These are phyloP conservation scores for Aspergillus sergii DNA, from an alignment of 2,329 filamentous ascomycete species.

Conservation along the genomic window DNA sequence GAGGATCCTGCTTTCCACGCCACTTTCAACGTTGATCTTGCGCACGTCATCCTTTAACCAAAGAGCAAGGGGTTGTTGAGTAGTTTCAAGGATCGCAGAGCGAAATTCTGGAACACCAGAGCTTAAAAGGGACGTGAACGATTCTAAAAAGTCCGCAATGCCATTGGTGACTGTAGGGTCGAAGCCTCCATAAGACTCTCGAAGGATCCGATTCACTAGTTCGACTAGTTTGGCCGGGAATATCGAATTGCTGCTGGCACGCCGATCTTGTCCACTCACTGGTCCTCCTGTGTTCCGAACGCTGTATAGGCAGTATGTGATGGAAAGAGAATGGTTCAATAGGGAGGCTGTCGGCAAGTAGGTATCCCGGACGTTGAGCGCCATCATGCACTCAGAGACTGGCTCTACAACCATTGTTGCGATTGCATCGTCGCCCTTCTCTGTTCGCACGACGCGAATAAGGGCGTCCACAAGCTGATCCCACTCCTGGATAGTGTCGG, in stretches of 20 bases:
- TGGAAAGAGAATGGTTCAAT: slow-evolving; percentile 39
- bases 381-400: slow-evolving; percentile 59
- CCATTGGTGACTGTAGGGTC: slow-evolving; percentile 42
- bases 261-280: not conserved
- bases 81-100: slow-evolving; percentile 57
- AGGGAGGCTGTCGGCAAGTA: slow-evolving; percentile 40
- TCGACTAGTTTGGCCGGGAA: slow-evolving; percentile 63
- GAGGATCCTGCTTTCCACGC: slow-evolving; percentile 34
- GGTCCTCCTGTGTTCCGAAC: not conserved
- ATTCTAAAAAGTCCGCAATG: slow-evolving; percentile 54
- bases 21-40: slow-evolving; percentile 30
- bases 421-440: slow-evolving; percentile 69
- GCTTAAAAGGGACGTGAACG: slow-evolving; percentile 56
- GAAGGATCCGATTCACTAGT: slow-evolving; percentile 58
- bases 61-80: slow-evolving; percentile 53
- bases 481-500: slow-evolving; percentile 41
- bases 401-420: slow-evolving; percentile 71
- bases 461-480: slow-evolving; percentile 60
- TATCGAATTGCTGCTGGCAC: not conserved
- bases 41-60: slow-evolving; percentile 39
- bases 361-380: slow-evolving; percentile 28
- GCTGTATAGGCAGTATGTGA: slow-evolving; percentile 26
- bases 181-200: slow-evolving; percentile 56
- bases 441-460: slow-evolving; percentile 58
- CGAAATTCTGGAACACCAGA: slow-evolving; percentile 56